Percentiles rank a stretch among this genome's conserved stretches.
These are phyloP conservation scores for Polytrichum commune DNA, from an alignment of 225 moss, liverwort and hornwort species.

Conservation along the genomic window DNA sequence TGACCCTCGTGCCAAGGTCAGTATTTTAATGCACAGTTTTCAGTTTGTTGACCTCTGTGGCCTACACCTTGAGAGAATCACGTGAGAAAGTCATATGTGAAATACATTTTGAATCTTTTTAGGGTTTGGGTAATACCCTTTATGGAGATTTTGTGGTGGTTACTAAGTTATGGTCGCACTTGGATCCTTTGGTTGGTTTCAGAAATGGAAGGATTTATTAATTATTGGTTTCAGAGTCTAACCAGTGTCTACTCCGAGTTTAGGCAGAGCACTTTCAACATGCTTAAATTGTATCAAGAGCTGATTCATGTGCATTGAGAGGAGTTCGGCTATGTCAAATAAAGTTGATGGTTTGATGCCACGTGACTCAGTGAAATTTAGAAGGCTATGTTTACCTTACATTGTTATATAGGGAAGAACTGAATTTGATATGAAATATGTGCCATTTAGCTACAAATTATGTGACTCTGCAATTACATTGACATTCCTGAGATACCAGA, in stretches of 20 bases:
- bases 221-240: no score
- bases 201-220: not conserved
- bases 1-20: constrained; percentile 87
- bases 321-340: no score
- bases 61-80: not conserved
- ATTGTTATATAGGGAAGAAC: no score
- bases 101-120: not conserved
- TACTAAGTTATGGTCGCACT: not conserved
- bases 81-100: not conserved
- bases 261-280: no score
- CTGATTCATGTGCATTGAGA: no score
- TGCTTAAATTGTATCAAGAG: no score
- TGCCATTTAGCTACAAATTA: no score
- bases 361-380: no score
- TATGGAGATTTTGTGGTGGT: not conserved
- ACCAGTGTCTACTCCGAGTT: no score
- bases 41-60: not conserved
- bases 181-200: not conserved
- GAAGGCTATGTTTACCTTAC: no score
- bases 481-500: not conserved
- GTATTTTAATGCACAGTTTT: constrained; percentile 1
- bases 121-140: not conserved
- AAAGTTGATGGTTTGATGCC: no score
- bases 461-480: not conserved
- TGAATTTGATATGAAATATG: no score